Conservation (phyloP, 1,284 basidiomycete genomes). For the Marasmius oreades region DNA sequence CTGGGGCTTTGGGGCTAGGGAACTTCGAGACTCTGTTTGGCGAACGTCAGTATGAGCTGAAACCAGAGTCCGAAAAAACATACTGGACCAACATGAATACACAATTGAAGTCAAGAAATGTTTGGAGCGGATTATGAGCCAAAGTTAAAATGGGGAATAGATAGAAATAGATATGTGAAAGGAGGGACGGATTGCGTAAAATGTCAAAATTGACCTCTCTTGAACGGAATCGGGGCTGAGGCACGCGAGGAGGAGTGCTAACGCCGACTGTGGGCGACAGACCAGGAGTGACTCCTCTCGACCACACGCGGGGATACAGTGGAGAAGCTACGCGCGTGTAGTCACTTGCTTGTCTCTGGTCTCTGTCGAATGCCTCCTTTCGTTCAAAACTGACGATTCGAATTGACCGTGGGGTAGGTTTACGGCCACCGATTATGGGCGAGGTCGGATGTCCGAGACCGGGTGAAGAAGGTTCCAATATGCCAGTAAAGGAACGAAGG, state of each 20-base stretch:
- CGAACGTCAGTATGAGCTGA: not conserved
- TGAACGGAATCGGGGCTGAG: slow-evolving; percentile 61
- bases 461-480: slow-evolving; percentile 18
- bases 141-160: slow-evolving; percentile 66
- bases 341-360: slow-evolving; percentile 37
- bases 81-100: slow-evolving; percentile 2
- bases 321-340: slow-evolving; percentile 34
- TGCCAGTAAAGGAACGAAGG: slow-evolving; percentile 52
- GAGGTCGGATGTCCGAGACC: slow-evolving; percentile 37
- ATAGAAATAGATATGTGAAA: slow-evolving; percentile 59
- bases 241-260: slow-evolving; percentile 28
- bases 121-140: slow-evolving; percentile 70
- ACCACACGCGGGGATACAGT: slow-evolving; percentile 49
- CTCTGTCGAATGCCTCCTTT: slow-evolving; percentile 30
- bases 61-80: not conserved
- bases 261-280: slow-evolving; percentile 38
- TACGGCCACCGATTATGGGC: slow-evolving; percentile 54
- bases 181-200: slow-evolving; percentile 54
- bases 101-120: slow-evolving; percentile 66
- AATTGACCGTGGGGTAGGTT: slow-evolving; percentile 72
- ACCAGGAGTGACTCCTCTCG: slow-evolving; percentile 51
- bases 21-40: slow-evolving; percentile 57
- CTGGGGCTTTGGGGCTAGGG: slow-evolving; percentile 64
- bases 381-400: slow-evolving; percentile 70
- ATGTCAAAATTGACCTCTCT: slow-evolving; percentile 62